A percentile compares a stretch with the other conserved stretches of the same genome.
These are phyloP conservation scores for Acrasis kona DNA, from an alignment of 78 protist species.

Conservation along the genomic window DNA sequence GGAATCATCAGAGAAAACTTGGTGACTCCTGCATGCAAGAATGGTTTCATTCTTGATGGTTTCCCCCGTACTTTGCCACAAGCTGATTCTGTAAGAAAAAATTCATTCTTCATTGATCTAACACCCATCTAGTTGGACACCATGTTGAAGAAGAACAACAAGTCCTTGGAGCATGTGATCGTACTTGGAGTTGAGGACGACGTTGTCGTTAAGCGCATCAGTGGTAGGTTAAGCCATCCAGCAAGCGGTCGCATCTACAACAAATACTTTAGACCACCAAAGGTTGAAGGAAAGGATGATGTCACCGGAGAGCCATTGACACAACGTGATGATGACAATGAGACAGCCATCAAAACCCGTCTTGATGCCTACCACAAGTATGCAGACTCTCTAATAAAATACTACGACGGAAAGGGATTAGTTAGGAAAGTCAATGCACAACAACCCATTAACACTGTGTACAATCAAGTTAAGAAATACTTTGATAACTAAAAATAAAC, in stretches of 20 bases:
- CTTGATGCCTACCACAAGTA: constrained; percentile 40
- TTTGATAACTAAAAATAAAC: too few species aligned
- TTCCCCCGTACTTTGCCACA: constrained; percentile 93
- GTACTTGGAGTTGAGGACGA: constrained; percentile 66
- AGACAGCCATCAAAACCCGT: constrained; percentile 31
- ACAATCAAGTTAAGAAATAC: background rate
- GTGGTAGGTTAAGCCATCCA: constrained; percentile 85
- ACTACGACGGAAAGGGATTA: constrained; percentile 25
- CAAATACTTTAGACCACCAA: constrained; percentile 72
- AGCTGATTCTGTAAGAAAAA: constrained; percentile 82
- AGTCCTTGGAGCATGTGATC: constrained; percentile 50
- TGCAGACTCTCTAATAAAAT: constrained; percentile 40
- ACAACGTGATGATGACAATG: constrained; percentile 83
- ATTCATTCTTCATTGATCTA: constrained; percentile 6
- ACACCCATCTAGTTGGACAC: constrained; percentile 59
- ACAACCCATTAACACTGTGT: background rate
- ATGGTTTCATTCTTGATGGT: constrained; percentile 94
- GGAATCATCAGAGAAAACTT: constrained; percentile 70
- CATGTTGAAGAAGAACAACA: constrained; percentile 41
- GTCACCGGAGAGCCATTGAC: constrained; percentile 88
- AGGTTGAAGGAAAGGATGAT: constrained; percentile 59
- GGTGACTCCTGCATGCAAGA: constrained; percentile 58
- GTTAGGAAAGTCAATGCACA: constrained; percentile 3
- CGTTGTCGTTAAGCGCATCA: constrained; percentile 68
- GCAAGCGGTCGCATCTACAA: constrained; percentile 80